A percentile compares a stretch with the other conserved stretches of the same genome.
Evolutionary conservation across 768 basidiomycete genomes (phyloP).

Genomic region (Hygrophoropsis aurantiaca): DNA sequence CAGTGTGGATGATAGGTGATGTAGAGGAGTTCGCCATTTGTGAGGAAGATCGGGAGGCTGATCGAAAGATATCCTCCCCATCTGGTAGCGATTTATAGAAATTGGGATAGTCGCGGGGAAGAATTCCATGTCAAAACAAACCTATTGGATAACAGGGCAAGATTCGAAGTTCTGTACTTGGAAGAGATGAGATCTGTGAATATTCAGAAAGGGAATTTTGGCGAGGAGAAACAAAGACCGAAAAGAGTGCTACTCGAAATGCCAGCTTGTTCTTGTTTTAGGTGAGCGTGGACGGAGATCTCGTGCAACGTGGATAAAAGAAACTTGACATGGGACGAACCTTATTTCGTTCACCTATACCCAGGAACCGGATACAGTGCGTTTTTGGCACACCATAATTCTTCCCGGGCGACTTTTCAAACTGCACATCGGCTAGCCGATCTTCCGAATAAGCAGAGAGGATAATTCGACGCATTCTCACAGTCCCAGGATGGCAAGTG

Average conservation of each 20-base stretch:
- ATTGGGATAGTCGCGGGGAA: conserved; percentile 8
- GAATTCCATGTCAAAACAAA: conserved; percentile 16
- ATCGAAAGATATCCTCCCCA: conserved; percentile 4
- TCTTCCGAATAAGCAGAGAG: conserved; percentile 9
- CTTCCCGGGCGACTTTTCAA: conserved; percentile 11
- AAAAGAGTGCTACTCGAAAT: conserved; percentile 8
- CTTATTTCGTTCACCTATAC: conserved; percentile 20
- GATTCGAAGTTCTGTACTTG: conserved; percentile 11
- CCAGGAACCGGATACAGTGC: conserved; percentile 22
- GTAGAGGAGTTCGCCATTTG: conserved; percentile 11
- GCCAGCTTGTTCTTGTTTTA: conserved; percentile 19
- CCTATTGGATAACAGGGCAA: conserved; percentile 15
- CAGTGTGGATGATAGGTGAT: conserved; percentile 16
- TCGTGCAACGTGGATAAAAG: conserved; percentile 22
- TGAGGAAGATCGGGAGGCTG: conserved; percentile 5
- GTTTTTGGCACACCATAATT: conserved; percentile 14
- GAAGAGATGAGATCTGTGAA: conserved; percentile 19
- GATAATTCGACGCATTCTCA: conserved; percentile 21
- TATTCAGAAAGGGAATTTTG: conserved; percentile 15
- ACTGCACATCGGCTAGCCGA: conserved; percentile 13
- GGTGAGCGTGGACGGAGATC: conserved; percentile 20
- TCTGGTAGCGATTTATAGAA: conserved; percentile 22
- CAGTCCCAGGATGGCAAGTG: conserved; percentile 5
- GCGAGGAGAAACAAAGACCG: conserved; percentile 16
- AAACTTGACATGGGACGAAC: conserved; percentile 31